phyloP scores from a whole-genome alignment of 139 green algal species.

The Haematococcus sp. region DNA sequence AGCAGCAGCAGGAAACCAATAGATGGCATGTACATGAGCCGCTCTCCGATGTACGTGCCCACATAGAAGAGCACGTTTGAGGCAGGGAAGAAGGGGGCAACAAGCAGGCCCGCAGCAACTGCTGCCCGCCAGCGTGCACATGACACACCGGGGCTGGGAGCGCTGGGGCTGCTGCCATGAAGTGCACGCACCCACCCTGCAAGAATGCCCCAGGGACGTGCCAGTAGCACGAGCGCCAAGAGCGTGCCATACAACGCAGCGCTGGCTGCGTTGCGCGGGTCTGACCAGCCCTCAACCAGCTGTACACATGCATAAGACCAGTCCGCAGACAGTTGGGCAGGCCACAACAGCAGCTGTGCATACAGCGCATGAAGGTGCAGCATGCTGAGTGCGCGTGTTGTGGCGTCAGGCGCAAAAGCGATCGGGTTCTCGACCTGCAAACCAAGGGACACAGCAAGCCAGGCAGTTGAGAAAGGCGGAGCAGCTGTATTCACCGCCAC shows the following conservation, averaged over 20 bases:
- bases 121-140: slow-evolving; percentile 52
- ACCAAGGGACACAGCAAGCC: too few species aligned
- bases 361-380: slow-evolving; percentile 70
- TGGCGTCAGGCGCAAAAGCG: slow-evolving; percentile 44
- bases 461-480: too few species aligned
- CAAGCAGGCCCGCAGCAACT: slow-evolving; percentile 49
- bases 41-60: slow-evolving; percentile 79
- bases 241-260: slow-evolving; percentile 45
- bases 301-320: slow-evolving; percentile 78
- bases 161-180: background rate
- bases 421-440: slow-evolving; percentile 86
- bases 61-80: slow-evolving; percentile 84
- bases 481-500: too few species aligned
- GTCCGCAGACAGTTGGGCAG: slow-evolving; percentile 67
- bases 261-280: slow-evolving; percentile 55
- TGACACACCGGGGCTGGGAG: background rate
- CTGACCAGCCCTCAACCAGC: slow-evolving; percentile 37
- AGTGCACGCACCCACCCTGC: slow-evolving; percentile 9
- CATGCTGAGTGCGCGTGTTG: slow-evolving; percentile 42
- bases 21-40: slow-evolving; percentile 73
- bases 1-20: slow-evolving; percentile 68
- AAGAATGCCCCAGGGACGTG: slow-evolving; percentile 25
- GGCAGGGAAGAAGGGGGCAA: slow-evolving; percentile 72
- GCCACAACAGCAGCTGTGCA: slow-evolving; percentile 56
- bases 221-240: slow-evolving; percentile 4